phyloP scores from a whole-genome alignment of 805 yeast genomes.

The Cyberlindnera xishuangbannaensis region DNA sequence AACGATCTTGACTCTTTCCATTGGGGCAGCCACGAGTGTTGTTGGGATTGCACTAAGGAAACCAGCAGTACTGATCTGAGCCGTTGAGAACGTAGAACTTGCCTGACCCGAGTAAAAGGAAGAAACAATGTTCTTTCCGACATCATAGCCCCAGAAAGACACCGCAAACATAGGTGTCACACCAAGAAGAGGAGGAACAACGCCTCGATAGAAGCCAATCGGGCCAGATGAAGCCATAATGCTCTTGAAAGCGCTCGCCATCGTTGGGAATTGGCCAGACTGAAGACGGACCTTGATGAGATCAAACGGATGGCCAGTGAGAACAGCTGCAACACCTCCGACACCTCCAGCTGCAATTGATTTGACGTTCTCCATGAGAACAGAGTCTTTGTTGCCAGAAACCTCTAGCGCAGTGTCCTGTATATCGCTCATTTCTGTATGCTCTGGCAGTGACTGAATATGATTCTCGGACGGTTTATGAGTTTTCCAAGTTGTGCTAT shows the following conservation, averaged over 20 bases:
- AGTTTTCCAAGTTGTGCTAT: no score
- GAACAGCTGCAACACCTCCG: constrained; percentile 93
- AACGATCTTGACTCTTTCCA: constrained; percentile 92
- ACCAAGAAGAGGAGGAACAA: constrained; percentile 89
- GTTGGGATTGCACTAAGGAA: constrained; percentile 93
- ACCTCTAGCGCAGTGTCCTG: constrained; percentile 35
- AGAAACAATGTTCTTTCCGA: constrained; percentile 75
- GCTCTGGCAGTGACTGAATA: no score
- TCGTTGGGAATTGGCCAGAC: constrained; percentile 56
- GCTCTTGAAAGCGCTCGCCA: constrained; percentile 60
- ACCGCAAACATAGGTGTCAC: constrained; percentile 99
- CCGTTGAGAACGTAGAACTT: constrained; percentile 45
- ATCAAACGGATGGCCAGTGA: constrained; percentile 96
- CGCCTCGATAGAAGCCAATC: constrained; percentile 86
- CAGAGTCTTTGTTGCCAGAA: constrained; percentile 42
- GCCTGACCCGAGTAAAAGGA: constrained; percentile 30
- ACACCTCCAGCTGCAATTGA: constrained; percentile 92
- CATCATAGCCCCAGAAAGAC: constrained; percentile 96
- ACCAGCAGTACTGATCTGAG: constrained; percentile 85
- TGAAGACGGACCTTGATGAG: constrained; percentile 88
- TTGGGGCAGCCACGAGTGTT: constrained; percentile 95
- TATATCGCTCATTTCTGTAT: constrained; percentile 13
- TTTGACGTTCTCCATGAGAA: constrained; percentile 66
- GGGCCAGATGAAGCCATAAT: constrained; percentile 74
- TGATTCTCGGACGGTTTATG: no score